These are phyloP conservation scores for Apiosordaria backusii DNA, from an alignment of 495 filamentous ascomycete genomes.

Conservation along the genomic window DNA sequence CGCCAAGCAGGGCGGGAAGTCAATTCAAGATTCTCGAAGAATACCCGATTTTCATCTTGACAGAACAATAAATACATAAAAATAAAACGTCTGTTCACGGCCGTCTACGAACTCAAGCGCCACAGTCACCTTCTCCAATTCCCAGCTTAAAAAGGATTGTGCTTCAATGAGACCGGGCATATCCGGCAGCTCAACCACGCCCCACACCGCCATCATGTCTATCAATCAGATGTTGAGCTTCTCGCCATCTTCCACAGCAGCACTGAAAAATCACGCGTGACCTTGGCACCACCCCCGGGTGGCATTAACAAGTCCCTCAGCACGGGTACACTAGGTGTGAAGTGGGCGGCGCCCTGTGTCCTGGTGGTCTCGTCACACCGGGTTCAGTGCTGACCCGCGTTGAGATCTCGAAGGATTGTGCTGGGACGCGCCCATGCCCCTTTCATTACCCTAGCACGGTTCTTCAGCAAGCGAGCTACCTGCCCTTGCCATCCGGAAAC, in stretches of 20 bases:
- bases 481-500: slow-evolving; percentile 26
- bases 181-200: background rate
- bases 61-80: no score
- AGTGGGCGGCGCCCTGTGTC: slow-evolving; percentile 16
- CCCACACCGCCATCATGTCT: background rate
- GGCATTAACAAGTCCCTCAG: background rate
- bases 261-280: background rate
- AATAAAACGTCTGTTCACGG: no score
- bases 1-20: background rate
- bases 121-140: no score
- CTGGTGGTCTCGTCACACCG: slow-evolving; percentile 23
- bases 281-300: no score
- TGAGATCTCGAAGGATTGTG: background rate
- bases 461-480: background rate
- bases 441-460: slow-evolving; percentile 21
- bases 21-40: background rate
- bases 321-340: slow-evolving; percentile 1
- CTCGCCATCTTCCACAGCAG: background rate
- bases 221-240: slow-evolving; percentile 20
- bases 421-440: slow-evolving; percentile 19
- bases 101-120: no score
- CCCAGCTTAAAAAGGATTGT: background rate
- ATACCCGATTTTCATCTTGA: background rate
- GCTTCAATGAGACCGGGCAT: background rate
- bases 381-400: slow-evolving; percentile 16